Percentiles rank a stretch among this genome's conserved stretches.
Evolutionary conservation across 495 filamentous ascomycete genomes (phyloP).

Genomic region (Viridothelium virens): DNA sequence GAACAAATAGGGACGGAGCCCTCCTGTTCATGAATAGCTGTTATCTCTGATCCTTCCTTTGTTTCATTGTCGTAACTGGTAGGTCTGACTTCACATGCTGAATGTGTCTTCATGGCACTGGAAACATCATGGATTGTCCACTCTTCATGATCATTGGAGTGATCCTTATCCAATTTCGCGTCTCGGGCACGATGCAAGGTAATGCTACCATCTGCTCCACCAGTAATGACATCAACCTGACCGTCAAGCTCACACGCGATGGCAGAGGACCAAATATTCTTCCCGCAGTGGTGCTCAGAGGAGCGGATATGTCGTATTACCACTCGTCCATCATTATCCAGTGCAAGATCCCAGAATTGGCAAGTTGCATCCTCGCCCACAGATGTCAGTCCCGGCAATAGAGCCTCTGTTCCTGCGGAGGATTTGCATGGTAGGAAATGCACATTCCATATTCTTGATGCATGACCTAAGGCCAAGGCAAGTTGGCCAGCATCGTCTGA

Average conservation of each 20-base stretch:
- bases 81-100: conserved; percentile 1
- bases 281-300: conserved; percentile 63
- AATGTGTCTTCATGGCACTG: background rate
- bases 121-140: background rate
- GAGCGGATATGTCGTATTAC: conserved; percentile 46
- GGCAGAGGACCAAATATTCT: conserved; percentile 81
- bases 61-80: conserved; percentile 24
- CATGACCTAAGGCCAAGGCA: conserved; percentile 72
- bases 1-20: background rate
- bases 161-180: background rate
- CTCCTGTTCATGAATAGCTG: background rate
- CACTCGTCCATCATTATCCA: conserved; percentile 9
- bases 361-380: conserved; percentile 30
- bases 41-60: conserved; percentile 11
- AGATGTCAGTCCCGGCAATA: conserved; percentile 18
- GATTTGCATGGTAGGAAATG: conserved; percentile 47
- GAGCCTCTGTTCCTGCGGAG: background rate
- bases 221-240: conserved; percentile 55
- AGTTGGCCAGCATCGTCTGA: conserved; percentile 36
- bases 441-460: conserved; percentile 83
- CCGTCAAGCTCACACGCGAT: conserved; percentile 31
- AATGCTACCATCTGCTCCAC: conserved; percentile 69
- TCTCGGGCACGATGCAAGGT: background rate
- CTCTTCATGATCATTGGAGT: background rate
- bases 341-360: conserved; percentile 21